phyloP scores from a whole-genome alignment of 2,329 filamentous ascomycete species.

The Diplodia mutila region DNA sequence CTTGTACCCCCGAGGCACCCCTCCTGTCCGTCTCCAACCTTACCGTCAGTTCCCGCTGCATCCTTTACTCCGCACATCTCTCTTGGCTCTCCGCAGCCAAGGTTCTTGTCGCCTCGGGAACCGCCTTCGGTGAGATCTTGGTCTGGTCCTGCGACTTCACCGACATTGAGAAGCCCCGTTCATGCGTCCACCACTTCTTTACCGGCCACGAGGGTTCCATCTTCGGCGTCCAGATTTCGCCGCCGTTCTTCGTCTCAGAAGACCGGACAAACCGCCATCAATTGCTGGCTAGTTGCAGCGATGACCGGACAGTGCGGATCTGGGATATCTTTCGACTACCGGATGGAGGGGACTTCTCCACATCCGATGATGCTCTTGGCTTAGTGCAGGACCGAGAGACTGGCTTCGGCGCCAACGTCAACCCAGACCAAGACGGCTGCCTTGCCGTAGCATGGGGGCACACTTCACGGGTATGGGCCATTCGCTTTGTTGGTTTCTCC shows the following conservation, averaged over 20 bases:
- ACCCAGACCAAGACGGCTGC: constrained; percentile 39
- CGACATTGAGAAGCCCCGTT: constrained; percentile 27
- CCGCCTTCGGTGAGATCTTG: constrained; percentile 91
- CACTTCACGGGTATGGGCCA: constrained; percentile 84
- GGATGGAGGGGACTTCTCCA: constrained; percentile 26
- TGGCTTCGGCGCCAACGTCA: constrained; percentile 46
- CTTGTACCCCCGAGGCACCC: too few species aligned
- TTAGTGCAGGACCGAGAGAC: constrained; percentile 44
- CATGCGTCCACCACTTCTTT: constrained; percentile 59
- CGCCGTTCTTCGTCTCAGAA: constrained; percentile 30
- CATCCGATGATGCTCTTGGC: constrained; percentile 37
- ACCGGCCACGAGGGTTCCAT: constrained; percentile 86
- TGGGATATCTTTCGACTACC: constrained; percentile 75
- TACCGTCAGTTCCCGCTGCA: constrained; percentile 73
- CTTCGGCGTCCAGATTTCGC: constrained; percentile 83
- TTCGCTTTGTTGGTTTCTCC: constrained; percentile 60
- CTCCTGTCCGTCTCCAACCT: constrained; percentile 52
- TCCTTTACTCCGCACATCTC: constrained; percentile 83
- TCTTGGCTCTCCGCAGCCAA: constrained; percentile 61
- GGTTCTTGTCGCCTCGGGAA: constrained; percentile 82
- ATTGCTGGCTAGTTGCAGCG: constrained; percentile 89
- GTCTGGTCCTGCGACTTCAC: constrained; percentile 75
- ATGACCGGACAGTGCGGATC: constrained; percentile 85
- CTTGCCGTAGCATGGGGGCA: constrained; percentile 83
- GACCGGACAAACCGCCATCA: constrained; percentile 52